Evolutionary conservation across 768 basidiomycete genomes (phyloP), one percentile per base, ranked within the genome.

Genomic region (Gelatoporia subvermispora): DNA sequence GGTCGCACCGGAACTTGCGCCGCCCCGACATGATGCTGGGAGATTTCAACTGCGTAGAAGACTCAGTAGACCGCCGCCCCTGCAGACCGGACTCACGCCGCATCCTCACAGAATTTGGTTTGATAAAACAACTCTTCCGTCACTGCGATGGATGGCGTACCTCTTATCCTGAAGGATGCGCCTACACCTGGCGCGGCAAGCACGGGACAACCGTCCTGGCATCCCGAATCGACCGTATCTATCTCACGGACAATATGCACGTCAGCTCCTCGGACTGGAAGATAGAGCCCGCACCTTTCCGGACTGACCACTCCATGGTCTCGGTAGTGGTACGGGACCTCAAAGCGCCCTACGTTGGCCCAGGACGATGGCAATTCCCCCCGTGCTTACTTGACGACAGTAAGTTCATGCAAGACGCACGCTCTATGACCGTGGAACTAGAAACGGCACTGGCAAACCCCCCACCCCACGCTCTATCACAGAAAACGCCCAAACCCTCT

Each of bases 41-140:
- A 0, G 73, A 78, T 49, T 69, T 69, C 36, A 77, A 78, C 51
- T 24, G 75, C 1, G 66, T 68, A 0, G 72, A 76, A 46, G 68
- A 72, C 1, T 16, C 51, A 0, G 47, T 75, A 0, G 74, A 76
- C 46, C 8, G 68, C 0, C 39, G 70, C 0, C 73, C 73, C 2
- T 34, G 47, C 0, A 50, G 52, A 0, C 1, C 15, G 0, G 70
- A 75, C 31, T 20, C 48, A 0, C 11, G 39, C 1, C 9, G 21
- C 28, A 28, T 38, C 10, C 24, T 35, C 11, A 34, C 24, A 3
- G 52, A 36, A 3, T 10, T 41, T 7, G 1, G 15, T 1, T 39
- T 23, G 15, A 8, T 24, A 25, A 21, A 38, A 24, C 16, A 4
- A 11, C 8, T 3, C 2, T 23, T 50, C 4, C n/a, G 35, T 2